Base-by-base conservation (phyloP, 345 rosid genomes). In the Salix brachista region DNA sequence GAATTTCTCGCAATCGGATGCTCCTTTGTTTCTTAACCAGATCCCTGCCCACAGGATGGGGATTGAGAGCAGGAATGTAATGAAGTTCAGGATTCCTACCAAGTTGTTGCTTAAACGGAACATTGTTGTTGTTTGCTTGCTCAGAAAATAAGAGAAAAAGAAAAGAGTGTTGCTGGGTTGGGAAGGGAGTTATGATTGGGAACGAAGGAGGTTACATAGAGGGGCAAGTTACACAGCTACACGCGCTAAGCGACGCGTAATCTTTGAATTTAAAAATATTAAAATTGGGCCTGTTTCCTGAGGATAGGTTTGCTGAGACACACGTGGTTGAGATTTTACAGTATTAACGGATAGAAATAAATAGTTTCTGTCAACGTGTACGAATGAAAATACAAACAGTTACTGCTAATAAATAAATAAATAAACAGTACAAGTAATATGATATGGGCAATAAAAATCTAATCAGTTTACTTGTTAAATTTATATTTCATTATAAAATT, bases 21-120 rank as follows among this genome's bases (percentile, higher is more conserved):
- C 54, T 65, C 90, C 99, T 9, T 84, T 71, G 50, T 83, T 78
- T 58, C 90, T 82, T 16, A 91, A 88, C 98, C 96, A 93, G 83
- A 93, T 82, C 41, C 98, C 97, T 3, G 78, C 88, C 21, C 80
- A 76, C 48, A 95, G 88, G 71, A 93, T 93, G n/a, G 97, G 96
- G 69, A 95, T 82, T 3, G 98, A 91, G 65, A 91, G 82, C 25
- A 93, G 77, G 84, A 93, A 89, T 17, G 94, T 90, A 7, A 93
- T 9, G 84, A 95, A 68, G 83, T 95, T 95, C 23, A 95, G 93
- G 66, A 90, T 74, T n/a, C 94, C 99, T 3, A 93, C 81, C 64
- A 95, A 81, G 77, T 81, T 93, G 87, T 95, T 93, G 79, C 94
- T 91, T 21, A 86, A 14, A 8, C 94, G 91, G 48, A 87, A 80